Percentiles rank a stretch among this genome's conserved stretches.
These are phyloP conservation scores for Phaeotremella fagi DNA, from an alignment of 768 basidiomycete species.

Conservation along the genomic window DNA sequence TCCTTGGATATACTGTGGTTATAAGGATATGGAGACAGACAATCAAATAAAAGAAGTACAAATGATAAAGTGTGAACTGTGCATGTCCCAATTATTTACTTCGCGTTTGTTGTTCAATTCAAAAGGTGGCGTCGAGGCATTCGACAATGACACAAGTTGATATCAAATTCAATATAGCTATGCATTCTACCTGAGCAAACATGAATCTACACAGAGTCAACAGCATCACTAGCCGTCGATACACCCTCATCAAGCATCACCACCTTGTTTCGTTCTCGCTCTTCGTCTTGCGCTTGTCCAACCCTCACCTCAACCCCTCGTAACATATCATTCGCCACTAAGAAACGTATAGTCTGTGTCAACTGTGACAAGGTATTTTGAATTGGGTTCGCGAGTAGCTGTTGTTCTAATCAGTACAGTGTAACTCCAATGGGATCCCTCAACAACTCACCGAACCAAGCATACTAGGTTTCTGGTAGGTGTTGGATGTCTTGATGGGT, in stretches of 20 bases:
- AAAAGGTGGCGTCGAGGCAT: no score
- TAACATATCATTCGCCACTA: conserved; percentile 85
- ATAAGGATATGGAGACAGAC: no score
- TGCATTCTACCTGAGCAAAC: no score
- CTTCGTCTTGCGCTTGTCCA: conserved; percentile 60
- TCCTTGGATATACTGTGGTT: no score
- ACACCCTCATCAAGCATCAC: conserved; percentile 4
- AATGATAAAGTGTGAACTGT: no score
- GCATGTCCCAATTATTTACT: no score
- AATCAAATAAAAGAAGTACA: no score
- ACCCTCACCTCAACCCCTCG: conserved; percentile 70
- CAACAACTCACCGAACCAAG: conserved; percentile 65
- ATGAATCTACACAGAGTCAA: no score
- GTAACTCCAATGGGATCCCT: not conserved
- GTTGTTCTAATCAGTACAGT: not conserved
- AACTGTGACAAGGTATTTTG: conserved; percentile 82
- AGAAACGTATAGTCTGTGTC: conserved; percentile 83
- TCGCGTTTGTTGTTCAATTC: no score
- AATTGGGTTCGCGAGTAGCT: conserved; percentile 82
- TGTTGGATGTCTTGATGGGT: conserved; percentile 18
- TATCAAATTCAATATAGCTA: no score
- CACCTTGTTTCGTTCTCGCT: conserved; percentile 24
- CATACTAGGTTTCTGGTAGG: conserved; percentile 57
- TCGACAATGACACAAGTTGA: no score
- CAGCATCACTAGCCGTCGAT: not conserved